These are phyloP conservation scores for Lepiota venenata DNA, from an alignment of 768 basidiomycete genomes.

Conservation along the genomic window DNA sequence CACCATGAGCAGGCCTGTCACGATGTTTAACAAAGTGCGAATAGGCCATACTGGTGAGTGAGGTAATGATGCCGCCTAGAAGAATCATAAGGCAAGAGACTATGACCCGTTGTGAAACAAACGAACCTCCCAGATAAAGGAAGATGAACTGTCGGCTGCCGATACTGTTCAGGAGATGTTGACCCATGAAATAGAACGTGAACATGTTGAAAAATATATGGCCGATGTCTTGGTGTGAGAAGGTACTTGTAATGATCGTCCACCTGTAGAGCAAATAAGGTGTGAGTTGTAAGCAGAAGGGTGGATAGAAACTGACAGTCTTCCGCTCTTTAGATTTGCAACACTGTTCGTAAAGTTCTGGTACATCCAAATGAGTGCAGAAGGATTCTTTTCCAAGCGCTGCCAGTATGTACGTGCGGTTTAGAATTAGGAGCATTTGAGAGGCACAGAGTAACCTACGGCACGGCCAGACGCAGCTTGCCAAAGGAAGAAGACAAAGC, in stretches of 20 bases:
- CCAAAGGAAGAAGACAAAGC: conserved; percentile 60
- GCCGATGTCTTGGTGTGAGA: conserved; percentile 59
- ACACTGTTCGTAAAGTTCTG: conserved; percentile 63
- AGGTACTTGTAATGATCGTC: conserved; percentile 67
- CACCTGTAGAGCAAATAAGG: conserved; percentile 44
- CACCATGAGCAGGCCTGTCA: conserved; percentile 52
- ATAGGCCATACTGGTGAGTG: conserved; percentile 48
- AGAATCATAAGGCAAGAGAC: conserved; percentile 5
- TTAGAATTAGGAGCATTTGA: conserved; percentile 3
- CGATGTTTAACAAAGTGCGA: conserved; percentile 32
- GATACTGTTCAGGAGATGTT: conserved; percentile 55
- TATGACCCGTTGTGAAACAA: neutral
- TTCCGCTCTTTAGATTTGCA: conserved; percentile 58
- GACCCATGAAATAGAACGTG: conserved; percentile 76
- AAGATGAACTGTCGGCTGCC: conserved; percentile 64
- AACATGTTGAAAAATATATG: conserved; percentile 79
- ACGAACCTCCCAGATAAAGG: conserved; percentile 71
- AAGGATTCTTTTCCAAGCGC: conserved; percentile 37
- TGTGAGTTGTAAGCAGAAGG: neutral
- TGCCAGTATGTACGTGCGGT: conserved; percentile 14
- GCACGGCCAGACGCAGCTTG: conserved; percentile 30
- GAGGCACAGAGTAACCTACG: conserved; percentile 18
- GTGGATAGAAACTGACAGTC: conserved; percentile 46
- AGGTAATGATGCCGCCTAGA: conserved; percentile 59
- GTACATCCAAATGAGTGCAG: conserved; percentile 44